Evolutionary conservation across 2,329 filamentous ascomycete genomes (phyloP), one percentile per base, ranked within the genome.

Genomic region (Aspergillus spinulosporus): DNA sequence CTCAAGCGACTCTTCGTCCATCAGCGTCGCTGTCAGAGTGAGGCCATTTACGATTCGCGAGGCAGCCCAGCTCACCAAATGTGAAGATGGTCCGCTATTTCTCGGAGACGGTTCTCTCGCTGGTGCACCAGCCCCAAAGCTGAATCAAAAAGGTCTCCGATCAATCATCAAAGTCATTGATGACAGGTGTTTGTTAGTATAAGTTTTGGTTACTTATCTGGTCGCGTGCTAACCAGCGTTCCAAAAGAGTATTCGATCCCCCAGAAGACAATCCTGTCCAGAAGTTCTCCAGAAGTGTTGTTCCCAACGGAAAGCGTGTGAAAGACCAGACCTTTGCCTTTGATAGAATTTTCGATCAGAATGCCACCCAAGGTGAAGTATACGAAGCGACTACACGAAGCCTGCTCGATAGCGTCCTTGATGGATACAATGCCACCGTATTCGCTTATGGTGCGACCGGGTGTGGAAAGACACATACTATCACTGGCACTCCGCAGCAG

Each of bases 291-390:
- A 83, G 87, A 71, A 91, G 88, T 2, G 88, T 95, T 8, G 84
- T 96, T 7, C 87, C 88, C 3, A 84, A 86, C 52, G 92, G 92
- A 54, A 97, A 96, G 75, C 89, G 92, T 65, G 90, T 94, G 68
- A 99, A 99, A 72, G 95, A 99, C 72, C 92, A 97, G 74, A 94
- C 94, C 3, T 99, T 99, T 67, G 92, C 88, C 51, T 99, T 99
- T 76, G 94, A 99, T 75, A 84, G 90, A 55, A 90, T 99, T 61
- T 97, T 99, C 74, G 94, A 99, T 80, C 92, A 97, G 58, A 96
- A 93, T 71, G 90, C 90, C 15, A 87, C 88, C 5, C 94, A 99
- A 69, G 88, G 84, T 57, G 94, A 99, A 69, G 90, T 99, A 1
- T 99, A 97, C 79, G 94, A 97, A 73, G 84, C 90, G 11, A 97